Conservation (phyloP, 257 asterid genomes). For the Lavandula angustifolia region DNA sequence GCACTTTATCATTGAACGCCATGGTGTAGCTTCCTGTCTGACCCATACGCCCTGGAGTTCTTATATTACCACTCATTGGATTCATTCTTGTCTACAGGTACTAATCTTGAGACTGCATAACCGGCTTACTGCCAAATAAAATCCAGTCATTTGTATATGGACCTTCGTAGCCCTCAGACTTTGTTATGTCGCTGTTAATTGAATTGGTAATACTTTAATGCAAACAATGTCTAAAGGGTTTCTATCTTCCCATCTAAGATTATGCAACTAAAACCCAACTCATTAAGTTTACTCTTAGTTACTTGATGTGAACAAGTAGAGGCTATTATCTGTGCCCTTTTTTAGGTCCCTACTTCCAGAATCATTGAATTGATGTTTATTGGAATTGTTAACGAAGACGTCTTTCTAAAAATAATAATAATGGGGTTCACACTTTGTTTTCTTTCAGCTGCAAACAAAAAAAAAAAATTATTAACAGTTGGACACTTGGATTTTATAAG, state of each 20-base stretch:
- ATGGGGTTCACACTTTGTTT: too few relatives aligned
- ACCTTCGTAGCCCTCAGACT: slow-evolving; percentile 1
- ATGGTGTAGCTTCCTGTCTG: slow-evolving; percentile 53
- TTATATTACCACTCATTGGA: slow-evolving; percentile 86
- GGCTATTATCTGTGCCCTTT: too few relatives aligned
- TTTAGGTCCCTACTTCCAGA: too few relatives aligned
- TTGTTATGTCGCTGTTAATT: neutral
- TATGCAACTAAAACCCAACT: too few relatives aligned
- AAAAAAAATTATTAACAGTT: neutral
- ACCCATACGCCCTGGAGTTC: slow-evolving; percentile 40
- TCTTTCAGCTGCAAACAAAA: too few relatives aligned
- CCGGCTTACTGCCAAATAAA: slow-evolving; percentile 20
- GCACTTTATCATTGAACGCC: slow-evolving; percentile 76
- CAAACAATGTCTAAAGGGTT: neutral
- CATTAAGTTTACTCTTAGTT: too few relatives aligned
- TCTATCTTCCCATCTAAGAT: too few relatives aligned
- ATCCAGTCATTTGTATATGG: slow-evolving; percentile 3
- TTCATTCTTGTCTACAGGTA: slow-evolving; percentile 83
- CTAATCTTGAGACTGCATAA: slow-evolving; percentile 15
- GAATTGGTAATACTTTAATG: neutral
- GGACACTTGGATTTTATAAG: neutral
- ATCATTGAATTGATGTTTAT: too few relatives aligned
- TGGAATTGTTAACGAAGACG: too few relatives aligned
- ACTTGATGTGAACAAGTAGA: too few relatives aligned
- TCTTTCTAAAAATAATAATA: too few relatives aligned